A percentile compares a stretch with the other conserved stretches of the same genome.
phyloP scores from a whole-genome alignment of 176 grass and related monocot species.

The Puya raimondii region DNA sequence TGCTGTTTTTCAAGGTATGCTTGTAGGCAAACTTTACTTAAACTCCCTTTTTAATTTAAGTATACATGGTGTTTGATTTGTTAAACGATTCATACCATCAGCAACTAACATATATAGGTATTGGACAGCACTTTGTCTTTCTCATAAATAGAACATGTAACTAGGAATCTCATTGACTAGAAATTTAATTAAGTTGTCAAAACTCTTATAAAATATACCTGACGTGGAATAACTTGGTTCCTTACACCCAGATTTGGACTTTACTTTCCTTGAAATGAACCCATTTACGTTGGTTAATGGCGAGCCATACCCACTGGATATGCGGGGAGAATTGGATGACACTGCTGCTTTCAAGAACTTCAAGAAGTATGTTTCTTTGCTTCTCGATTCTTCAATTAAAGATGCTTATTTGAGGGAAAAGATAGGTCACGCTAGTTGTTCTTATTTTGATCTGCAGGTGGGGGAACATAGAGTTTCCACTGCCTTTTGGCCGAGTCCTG shows the following conservation, averaged over 20 bases:
- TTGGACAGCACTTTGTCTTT: not conserved
- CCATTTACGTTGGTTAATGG: conserved; percentile 84
- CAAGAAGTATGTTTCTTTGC: conserved; percentile 47
- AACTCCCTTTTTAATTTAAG: not conserved
- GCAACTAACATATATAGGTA: not conserved
- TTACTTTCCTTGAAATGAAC: conserved; percentile 97
- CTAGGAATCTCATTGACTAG: not conserved
- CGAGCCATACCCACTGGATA: conserved; percentile 81
- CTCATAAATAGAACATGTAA: not conserved
- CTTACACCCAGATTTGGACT: conserved; percentile 61
- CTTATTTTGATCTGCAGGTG: conserved; percentile 39
- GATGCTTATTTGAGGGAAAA: not conserved
- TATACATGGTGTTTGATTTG: not conserved
- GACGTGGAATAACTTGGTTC: conserved; percentile 1
- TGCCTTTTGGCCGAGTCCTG: conserved; percentile 83
- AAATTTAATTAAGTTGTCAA: no score
- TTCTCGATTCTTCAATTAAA: not conserved
- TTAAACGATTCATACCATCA: not conserved
- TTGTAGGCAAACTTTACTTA: conserved; percentile 2
- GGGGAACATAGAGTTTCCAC: conserved; percentile 68
- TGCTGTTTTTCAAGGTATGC: conserved; percentile 77
- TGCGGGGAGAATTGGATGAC: conserved; percentile 88
- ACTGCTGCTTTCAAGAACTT: conserved; percentile 99
- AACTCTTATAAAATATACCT: not conserved
- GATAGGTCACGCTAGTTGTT: not conserved